Evolutionary conservation across 345 rosid species (phyloP), one percentile per base, ranked within the genome.

Genomic region (Linum tenue): DNA sequence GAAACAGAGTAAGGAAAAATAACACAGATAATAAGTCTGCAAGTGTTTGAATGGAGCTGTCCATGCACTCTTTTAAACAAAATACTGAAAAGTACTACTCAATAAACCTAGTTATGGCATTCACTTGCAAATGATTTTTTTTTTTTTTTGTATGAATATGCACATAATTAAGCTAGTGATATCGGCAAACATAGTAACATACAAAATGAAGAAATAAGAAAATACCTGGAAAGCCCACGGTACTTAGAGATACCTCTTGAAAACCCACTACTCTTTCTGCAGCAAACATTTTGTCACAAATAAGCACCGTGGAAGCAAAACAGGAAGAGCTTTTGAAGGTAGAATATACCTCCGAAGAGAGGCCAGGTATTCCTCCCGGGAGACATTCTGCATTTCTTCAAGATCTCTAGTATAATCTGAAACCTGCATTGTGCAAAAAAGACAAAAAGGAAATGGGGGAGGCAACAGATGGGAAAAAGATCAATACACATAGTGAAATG

Each of bases 241-340:
- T 94, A 90, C 74, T 94, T 94, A 37, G 97, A 81, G 50, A 86
- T 76, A 63, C 99, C 99, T 78, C 99, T 88, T 4, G 99, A 90
- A 75, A 90, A 94, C 57, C 97, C 96, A 63, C 96, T 90, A 83
- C 97, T 94, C 75, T 90, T 94, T 80, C 99, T 94, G 95, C 79
- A 81, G 39, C 69, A 71, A 69, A 64, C 58, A 80, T 48, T 17
- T 38, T 71, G 59, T 62, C 37, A 72, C 78, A 62, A 79, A 78
- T 59, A 39, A 71, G 77, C 67, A 64, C 53, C 39, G 38, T 17
- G 59, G 9, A 56, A 22, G 31, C 67, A 11, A 60, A 39, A 65
- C 41, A 65, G 7, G 60, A 31, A 22, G 39, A 17, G 22, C 70
- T 69, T 62, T 70, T 67, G 37, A 55, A 58, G 57, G 55, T 56